These are phyloP conservation scores for Mortierella sp. DNA, from an alignment of 371 early-diverging fungal genomes.

Conservation along the genomic window DNA sequence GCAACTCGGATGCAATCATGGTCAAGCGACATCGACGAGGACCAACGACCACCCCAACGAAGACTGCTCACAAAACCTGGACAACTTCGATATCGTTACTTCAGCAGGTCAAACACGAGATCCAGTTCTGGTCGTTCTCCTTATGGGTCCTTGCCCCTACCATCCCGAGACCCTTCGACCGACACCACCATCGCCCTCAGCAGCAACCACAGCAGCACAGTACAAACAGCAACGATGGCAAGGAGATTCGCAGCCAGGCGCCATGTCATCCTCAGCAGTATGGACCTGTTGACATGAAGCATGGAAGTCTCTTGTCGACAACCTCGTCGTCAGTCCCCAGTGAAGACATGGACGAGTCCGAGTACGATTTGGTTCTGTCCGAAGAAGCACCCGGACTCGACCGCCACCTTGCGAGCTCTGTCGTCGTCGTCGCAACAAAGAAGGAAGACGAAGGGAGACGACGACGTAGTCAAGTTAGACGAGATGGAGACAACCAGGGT, in stretches of 20 bases:
- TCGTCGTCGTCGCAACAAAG: not conserved
- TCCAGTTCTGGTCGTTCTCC: slow-evolving; percentile 24
- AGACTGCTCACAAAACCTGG: not conserved
- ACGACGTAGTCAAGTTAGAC: too few relatives aligned
- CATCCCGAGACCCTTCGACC: slow-evolving; percentile 11
- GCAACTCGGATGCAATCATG: not conserved
- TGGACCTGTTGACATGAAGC: not conserved
- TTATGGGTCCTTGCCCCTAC: slow-evolving; percentile 20
- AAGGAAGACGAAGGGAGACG: not conserved
- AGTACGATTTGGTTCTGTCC: not conserved
- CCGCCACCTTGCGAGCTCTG: not conserved
- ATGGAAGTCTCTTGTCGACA: not conserved
- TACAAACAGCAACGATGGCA: not conserved
- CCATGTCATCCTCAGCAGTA: not conserved
- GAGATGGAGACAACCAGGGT: not conserved
- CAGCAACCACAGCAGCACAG: not conserved
- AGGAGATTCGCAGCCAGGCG: not conserved
- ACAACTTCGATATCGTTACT: not conserved
- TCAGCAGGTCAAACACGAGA: slow-evolving; percentile 18
- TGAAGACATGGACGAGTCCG: not conserved
- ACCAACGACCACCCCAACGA: not conserved
- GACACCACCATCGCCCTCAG: not conserved
- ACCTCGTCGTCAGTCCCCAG: not conserved
- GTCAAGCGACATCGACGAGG: slow-evolving; percentile 1
- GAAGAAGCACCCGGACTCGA: not conserved